phyloP scores from a whole-genome alignment of 352 stramenopile species.

The Blastocystis sp. region DNA sequence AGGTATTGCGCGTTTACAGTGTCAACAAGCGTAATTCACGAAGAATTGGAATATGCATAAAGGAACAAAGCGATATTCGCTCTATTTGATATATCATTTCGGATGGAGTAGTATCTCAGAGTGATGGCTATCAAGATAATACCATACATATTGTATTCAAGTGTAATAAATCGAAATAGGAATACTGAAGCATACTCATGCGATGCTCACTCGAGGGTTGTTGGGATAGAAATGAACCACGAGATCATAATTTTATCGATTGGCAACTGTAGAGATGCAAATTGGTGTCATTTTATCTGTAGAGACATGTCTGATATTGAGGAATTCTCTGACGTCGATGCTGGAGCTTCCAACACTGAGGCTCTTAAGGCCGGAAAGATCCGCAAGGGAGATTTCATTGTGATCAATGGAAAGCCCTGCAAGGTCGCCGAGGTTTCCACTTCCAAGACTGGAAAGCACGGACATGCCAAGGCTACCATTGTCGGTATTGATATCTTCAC shows the following conservation, averaged over 20 bases:
- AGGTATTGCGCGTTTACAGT: too few species aligned
- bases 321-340: conserved; percentile 69
- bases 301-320: conserved; percentile 54
- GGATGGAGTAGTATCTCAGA: too few species aligned
- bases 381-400: conserved; percentile 96
- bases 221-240: neutral
- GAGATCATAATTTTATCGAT: conserved; percentile 15
- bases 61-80: too few species aligned
- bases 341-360: conserved; percentile 90
- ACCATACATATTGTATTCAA: too few species aligned
- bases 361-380: conserved; percentile 94
- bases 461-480: conserved; percentile 99
- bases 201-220: conserved; percentile 33
- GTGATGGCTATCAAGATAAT: too few species aligned
- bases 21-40: too few species aligned
- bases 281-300: neutral
- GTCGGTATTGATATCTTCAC: conserved; percentile 97
- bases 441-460: conserved; percentile 99
- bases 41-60: too few species aligned
- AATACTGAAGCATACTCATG: too few species aligned
- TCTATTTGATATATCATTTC: too few species aligned
- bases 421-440: conserved; percentile 91
- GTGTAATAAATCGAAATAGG: too few species aligned
- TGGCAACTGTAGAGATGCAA: neutral
- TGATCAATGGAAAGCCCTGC: conserved; percentile 98